A percentile compares a stretch with the other conserved stretches of the same genome.
Conservation (phyloP, 163 green algal genomes). For the Trebouxiophyceae sp. region DNA sequence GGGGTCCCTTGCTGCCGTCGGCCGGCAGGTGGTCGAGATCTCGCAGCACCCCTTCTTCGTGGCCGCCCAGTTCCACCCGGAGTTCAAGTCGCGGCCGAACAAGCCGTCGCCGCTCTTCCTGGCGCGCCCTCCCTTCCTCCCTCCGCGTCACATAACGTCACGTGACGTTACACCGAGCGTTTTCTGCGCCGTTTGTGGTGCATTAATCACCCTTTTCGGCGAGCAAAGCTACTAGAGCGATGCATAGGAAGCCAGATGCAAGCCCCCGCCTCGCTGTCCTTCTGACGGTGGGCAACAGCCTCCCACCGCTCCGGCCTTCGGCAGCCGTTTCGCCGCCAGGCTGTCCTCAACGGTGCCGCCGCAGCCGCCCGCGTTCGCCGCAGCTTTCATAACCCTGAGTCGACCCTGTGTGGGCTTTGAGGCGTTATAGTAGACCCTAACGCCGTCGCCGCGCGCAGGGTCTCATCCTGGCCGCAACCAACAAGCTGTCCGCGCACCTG, state of each 20-base stretch:
- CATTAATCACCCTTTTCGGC: background rate
- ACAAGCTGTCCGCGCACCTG: background rate
- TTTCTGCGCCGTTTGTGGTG: too few species aligned
- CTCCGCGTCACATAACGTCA: constrained; percentile 38
- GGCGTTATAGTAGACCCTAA: too few species aligned
- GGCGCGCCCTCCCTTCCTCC: constrained; percentile 58
- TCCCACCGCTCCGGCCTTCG: background rate
- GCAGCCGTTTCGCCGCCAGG: background rate
- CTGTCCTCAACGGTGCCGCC: background rate
- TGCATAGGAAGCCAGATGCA: background rate
- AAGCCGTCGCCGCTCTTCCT: constrained; percentile 88
- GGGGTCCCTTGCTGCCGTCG: too few species aligned
- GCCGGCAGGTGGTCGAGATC: background rate
- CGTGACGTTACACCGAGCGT: too few species aligned
- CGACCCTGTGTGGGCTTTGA: too few species aligned
- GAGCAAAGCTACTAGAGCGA: background rate
- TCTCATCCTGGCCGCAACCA: background rate
- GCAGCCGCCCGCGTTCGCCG: background rate
- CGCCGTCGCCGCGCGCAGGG: too few species aligned
- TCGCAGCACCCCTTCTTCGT: constrained; percentile 69
- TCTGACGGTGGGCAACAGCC: background rate
- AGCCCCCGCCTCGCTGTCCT: background rate
- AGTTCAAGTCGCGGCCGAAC: constrained; percentile 86
- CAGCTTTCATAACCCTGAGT: background rate
- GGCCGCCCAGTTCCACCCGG: constrained; percentile 77